phyloP scores from a whole-genome alignment of 768 basidiomycete species.

The Boletus sp. region DNA sequence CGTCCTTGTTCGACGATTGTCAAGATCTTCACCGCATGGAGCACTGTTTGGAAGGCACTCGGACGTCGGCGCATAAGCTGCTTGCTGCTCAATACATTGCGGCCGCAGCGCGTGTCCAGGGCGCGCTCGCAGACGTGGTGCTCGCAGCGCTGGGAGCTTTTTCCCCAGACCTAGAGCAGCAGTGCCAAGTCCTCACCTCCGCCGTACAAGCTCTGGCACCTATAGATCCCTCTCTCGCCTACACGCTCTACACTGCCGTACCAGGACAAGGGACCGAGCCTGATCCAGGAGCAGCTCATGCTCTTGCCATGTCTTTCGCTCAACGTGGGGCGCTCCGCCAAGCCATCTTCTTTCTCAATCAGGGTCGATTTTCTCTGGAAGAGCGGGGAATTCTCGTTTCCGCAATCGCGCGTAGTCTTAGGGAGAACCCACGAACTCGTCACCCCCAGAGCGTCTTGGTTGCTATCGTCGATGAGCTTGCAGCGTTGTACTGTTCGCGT shows the following conservation, averaged over 20 bases:
- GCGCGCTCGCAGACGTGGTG: constrained; percentile 28
- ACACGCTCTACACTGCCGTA: constrained; percentile 36
- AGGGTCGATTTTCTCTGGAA: constrained; percentile 28
- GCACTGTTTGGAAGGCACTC: constrained; percentile 17
- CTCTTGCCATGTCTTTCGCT: constrained; percentile 33
- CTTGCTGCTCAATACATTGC: constrained; percentile 26
- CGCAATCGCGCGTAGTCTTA: constrained; percentile 39
- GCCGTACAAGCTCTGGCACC: constrained; percentile 20
- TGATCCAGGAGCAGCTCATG: constrained; percentile 22
- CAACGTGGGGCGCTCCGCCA: constrained; percentile 23
- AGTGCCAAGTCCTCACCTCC: constrained; percentile 26
- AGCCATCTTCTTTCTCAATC: constrained; percentile 36
- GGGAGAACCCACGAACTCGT: constrained; percentile 31
- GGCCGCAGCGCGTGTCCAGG: constrained; percentile 30
- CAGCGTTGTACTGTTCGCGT: constrained; percentile 34
- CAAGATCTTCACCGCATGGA: constrained; percentile 31
- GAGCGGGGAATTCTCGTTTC: constrained; percentile 39
- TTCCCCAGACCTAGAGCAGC: constrained; percentile 27
- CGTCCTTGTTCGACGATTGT: constrained; percentile 37
- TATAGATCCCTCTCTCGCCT: constrained; percentile 32
- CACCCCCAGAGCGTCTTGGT: constrained; percentile 31
- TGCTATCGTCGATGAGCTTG: constrained; percentile 36
- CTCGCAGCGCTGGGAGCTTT: constrained; percentile 28
- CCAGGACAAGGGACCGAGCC: constrained; percentile 21
- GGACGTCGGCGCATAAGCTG: neutral